phyloP scores from a whole-genome alignment of 805 yeast species.

The Nakazawaea siamensis region DNA sequence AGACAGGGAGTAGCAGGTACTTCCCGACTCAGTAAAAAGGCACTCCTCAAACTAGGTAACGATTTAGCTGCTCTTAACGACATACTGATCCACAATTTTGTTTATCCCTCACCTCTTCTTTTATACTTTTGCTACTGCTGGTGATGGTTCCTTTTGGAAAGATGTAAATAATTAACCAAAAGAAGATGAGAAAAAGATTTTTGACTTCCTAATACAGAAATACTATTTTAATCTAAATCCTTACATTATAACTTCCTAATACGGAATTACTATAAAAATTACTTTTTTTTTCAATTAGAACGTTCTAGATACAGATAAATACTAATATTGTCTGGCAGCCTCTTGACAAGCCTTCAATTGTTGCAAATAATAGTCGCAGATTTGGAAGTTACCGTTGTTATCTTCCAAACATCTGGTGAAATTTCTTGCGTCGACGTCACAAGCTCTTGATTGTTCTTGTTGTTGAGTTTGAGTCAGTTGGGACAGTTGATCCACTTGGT shows the following conservation, averaged over 20 bases:
- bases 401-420: conserved; percentile 94
- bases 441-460: conserved; percentile 43
- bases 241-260: no score
- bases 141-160: no score
- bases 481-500: conserved; percentile 37
- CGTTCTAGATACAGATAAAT: background rate
- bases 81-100: no score
- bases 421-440: conserved; percentile 91
- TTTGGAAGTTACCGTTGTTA: conserved; percentile 91
- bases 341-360: conserved; percentile 97
- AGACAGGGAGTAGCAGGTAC: background rate
- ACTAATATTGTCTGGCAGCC: conserved; percentile 75
- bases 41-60: conserved; percentile 22
- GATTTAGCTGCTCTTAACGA: conserved; percentile 26
- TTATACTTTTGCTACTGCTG: no score
- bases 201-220: no score
- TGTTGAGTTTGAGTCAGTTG: conserved; percentile 31
- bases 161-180: no score
- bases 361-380: conserved; percentile 94
- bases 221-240: no score
- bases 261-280: no score
- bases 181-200: no score
- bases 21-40: conserved; percentile 17
- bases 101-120: no score
- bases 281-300: no score